Evolutionary conservation across 495 filamentous ascomycete genomes (phyloP).

Genomic region (Penicillium coffeae): DNA sequence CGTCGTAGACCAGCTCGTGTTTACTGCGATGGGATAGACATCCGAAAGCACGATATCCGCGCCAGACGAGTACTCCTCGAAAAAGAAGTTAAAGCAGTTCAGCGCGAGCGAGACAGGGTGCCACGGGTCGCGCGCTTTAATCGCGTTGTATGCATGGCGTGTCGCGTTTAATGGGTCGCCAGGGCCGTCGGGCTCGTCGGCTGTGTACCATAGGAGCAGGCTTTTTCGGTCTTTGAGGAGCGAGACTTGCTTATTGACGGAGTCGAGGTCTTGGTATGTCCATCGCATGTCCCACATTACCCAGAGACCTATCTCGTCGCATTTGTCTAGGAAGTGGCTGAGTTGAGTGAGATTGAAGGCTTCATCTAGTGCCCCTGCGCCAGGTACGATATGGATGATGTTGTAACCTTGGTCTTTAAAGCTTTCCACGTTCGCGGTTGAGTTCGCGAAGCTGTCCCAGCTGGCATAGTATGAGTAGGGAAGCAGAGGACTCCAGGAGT

Average conservation of each 20-base stretch:
- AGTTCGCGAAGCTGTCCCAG: constrained; percentile 49
- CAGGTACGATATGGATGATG: constrained; percentile 50
- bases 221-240: constrained; percentile 47
- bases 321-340: constrained; percentile 47
- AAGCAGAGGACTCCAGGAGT: constrained; percentile 49
- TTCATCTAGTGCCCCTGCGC: constrained; percentile 18
- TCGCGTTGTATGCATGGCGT: constrained; percentile 34
- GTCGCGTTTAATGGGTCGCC: constrained; percentile 53
- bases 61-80: constrained; percentile 53
- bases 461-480: constrained; percentile 63
- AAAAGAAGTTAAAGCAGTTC: constrained; percentile 71
- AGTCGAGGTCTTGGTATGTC: constrained; percentile 54
- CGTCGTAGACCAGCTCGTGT: constrained; percentile 38
- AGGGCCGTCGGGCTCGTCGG: constrained; percentile 68
- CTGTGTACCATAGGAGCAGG: constrained; percentile 64
- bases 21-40: constrained; percentile 62
- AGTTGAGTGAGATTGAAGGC: constrained; percentile 34
- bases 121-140: constrained; percentile 61
- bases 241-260: constrained; percentile 49
- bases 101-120: constrained; percentile 63
- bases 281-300: constrained; percentile 64
- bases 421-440: constrained; percentile 20
- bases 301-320: constrained; percentile 54
- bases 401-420: constrained; percentile 53
- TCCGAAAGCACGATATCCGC: constrained; percentile 67